Evolutionary conservation across 2,329 filamentous ascomycete species (phyloP).

Genomic region (Apiospora malaysiana): DNA sequence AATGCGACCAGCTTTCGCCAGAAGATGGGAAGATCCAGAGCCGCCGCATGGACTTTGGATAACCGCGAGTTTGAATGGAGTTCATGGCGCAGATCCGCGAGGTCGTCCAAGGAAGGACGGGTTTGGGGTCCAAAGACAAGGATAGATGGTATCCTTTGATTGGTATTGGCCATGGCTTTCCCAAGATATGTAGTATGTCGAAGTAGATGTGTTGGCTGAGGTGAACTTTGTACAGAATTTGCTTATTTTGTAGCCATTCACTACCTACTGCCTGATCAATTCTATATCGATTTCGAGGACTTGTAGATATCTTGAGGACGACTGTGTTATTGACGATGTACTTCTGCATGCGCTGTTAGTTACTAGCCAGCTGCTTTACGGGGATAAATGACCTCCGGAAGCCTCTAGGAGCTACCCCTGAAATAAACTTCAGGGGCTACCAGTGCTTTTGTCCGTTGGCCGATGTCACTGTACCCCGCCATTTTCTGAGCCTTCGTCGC

Average conservation of each 20-base stretch:
- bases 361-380: too few species aligned
- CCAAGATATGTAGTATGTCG: too few species aligned
- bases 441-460: not conserved
- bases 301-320: not conserved
- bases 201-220: not conserved
- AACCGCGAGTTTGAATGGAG: slow-evolving; percentile 22
- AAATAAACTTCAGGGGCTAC: not conserved
- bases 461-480: not conserved
- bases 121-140: slow-evolving; percentile 29
- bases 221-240: too few species aligned
- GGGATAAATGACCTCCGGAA: not conserved
- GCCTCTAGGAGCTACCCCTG: not conserved
- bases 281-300: not conserved
- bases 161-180: not conserved
- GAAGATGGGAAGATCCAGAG: slow-evolving; percentile 17
- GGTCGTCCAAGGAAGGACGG: slow-evolving; percentile 21
- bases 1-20: not conserved
- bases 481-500: not conserved
- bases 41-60: slow-evolving; percentile 20
- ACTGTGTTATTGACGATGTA: not conserved
- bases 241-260: not conserved
- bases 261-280: not conserved
- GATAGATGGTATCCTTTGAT: slow-evolving; percentile 22
- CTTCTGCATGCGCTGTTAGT: not conserved
- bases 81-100: slow-evolving; percentile 25